Evolutionary conservation across 139 green algal genomes (phyloP), one percentile per base, ranked within the genome.

Genomic region (Chlorella sp.): DNA sequence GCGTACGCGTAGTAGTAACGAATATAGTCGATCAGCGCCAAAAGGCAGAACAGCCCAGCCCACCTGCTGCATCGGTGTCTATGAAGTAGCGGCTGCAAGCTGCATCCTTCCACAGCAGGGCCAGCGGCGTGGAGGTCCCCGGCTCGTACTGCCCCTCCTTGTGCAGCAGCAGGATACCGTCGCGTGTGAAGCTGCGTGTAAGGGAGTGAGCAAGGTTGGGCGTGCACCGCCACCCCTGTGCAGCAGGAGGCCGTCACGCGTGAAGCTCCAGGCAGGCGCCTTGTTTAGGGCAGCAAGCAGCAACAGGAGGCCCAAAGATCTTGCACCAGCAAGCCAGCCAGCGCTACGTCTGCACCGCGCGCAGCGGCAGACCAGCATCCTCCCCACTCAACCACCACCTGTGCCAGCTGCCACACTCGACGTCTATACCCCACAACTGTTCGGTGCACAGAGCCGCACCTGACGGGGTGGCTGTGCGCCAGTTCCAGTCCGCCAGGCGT

Each of bases 71-170:
- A 78, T 95, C 93, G 2, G 92, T 95, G 72, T 95, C 94, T 16
- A 96, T 77, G 13, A 92, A 67, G 89, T 94, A 95, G 26, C 81
- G 86, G 83, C 89, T 95, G 90, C 94, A 97, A 0, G 73, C 73
- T 0, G 86, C 74, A 77, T 99, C 96, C 87, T 99, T 99, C 96
- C 96, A 99, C 70, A 96, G 73, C 60, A 99, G 87, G 9, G 91
- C 91, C 68, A 99, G 91, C 6, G 96, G 95, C 1, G 85, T 94
- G 20, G 77, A 26, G 51, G 51, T 38, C 2, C 91, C 94, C 0
- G 90, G 80, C 9, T 24, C 70, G 90, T 99, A 99, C 54, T 95
- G 92, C 9, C 90, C 91, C 74, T 97, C 92, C 43, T 87, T 91
- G 83, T 97, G 94, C 24, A 95, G 88, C 26, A 99, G 84, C 46